phyloP scores from a whole-genome alignment of 2,329 filamentous ascomycete genomes.

The Fusarium sacchari region DNA sequence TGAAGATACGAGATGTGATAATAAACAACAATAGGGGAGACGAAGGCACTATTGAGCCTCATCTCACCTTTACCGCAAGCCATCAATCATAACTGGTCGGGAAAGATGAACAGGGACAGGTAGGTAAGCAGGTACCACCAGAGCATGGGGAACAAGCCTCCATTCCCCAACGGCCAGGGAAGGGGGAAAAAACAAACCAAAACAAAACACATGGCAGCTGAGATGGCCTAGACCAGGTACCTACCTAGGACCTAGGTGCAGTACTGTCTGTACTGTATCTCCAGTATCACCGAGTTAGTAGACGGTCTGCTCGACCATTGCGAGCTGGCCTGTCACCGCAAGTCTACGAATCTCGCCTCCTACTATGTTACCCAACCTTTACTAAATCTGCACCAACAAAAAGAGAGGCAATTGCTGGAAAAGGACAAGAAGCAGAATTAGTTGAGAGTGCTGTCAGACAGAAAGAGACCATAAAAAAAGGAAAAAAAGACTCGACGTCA shows the following conservation, averaged over 20 bases:
- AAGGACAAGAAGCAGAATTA: not conserved
- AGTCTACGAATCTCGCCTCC: constrained; percentile 3
- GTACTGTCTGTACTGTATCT: not conserved
- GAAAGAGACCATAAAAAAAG: not conserved
- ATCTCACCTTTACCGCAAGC: constrained; percentile 14
- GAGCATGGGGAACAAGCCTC: constrained; percentile 20
- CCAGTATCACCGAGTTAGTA: constrained; percentile 12
- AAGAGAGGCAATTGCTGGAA: constrained; percentile 5
- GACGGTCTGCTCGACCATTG: constrained; percentile 6
- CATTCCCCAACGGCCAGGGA: constrained; percentile 28
- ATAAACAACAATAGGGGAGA: constrained; percentile 21
- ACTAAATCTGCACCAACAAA: not conserved
- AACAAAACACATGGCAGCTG: constrained; percentile 25
- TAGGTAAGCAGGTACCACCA: too few relatives aligned
- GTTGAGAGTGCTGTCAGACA: not conserved
- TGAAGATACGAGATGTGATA: constrained; percentile 23
- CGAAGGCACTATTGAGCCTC: constrained; percentile 17
- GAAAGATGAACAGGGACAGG: too few relatives aligned
- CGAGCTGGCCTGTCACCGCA: constrained; percentile 19
- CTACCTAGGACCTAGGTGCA: not conserved
- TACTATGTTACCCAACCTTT: constrained; percentile 2
- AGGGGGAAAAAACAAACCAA: not conserved
- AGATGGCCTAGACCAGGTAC: constrained; percentile 12
- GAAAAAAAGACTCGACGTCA: constrained; percentile 17
- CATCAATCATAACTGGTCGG: not conserved